phyloP scores from a whole-genome alignment of 257 asterid species.

The Nicotiana undulata region DNA sequence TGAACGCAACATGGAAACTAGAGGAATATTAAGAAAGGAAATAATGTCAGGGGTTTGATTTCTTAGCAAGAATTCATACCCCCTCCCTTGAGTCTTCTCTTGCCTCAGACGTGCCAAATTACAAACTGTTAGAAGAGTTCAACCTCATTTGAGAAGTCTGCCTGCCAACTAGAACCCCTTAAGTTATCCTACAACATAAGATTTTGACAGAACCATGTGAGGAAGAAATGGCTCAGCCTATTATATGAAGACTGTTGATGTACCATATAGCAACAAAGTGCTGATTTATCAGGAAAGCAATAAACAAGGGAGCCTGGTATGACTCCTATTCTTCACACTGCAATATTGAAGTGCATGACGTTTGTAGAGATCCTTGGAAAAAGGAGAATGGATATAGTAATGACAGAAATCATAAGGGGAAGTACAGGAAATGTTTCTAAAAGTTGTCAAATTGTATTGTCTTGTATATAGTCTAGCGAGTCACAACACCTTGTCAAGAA shows the following conservation, averaged over 20 bases:
- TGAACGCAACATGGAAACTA: conserved; percentile 25
- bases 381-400: background rate
- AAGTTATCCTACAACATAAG: background rate
- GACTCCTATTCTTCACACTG: background rate
- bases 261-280: background rate
- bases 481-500: background rate
- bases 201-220: background rate
- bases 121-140: background rate
- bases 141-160: background rate
- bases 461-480: background rate
- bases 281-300: background rate
- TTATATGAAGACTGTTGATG: background rate
- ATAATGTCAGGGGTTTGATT: conserved; percentile 35
- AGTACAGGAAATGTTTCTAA: background rate
- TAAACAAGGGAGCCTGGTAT: background rate
- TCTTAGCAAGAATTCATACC: background rate
- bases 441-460: background rate
- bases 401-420: background rate
- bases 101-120: background rate
- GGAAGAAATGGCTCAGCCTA: background rate
- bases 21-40: conserved; percentile 20
- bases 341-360: background rate
- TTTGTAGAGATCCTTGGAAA: background rate
- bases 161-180: background rate
- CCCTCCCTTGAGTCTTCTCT: background rate